Conservation (phyloP, 129 eudicot species). For the Rutidosis leptorrhynchoides region DNA sequence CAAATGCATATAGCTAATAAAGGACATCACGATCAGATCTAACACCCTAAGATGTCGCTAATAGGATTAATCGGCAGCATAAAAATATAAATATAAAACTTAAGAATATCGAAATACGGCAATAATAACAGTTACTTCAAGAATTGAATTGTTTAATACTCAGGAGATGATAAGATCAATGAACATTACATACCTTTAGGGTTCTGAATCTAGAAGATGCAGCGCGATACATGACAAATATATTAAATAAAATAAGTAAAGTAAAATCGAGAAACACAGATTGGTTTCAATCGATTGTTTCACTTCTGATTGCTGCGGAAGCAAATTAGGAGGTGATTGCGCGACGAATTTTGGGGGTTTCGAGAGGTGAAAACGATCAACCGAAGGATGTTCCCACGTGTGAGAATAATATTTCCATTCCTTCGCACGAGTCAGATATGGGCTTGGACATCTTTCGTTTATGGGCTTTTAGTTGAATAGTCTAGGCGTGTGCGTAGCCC, state of each 20-base stretch:
- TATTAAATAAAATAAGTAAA: neutral
- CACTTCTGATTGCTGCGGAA: slow-evolving; percentile 1
- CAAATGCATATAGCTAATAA: neutral
- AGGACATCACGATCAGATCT: slow-evolving; percentile 27
- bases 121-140: neutral
- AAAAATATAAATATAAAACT: neutral
- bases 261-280: neutral
- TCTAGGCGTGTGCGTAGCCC: too few relatives aligned
- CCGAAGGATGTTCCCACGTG: slow-evolving; percentile 23
- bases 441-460: slow-evolving; percentile 17
- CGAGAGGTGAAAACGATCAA: slow-evolving; percentile 13
- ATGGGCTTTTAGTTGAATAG: neutral
- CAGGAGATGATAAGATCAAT: neutral
- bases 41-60: slow-evolving; percentile 5
- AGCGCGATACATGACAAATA: slow-evolving; percentile 63
- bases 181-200: slow-evolving; percentile 54
- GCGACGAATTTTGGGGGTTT: slow-evolving; percentile 23
- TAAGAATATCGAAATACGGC: neutral
- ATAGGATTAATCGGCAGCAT: neutral
- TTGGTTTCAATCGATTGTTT: slow-evolving; percentile 10
- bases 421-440: slow-evolving; percentile 30
- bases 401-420: slow-evolving; percentile 21
- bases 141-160: neutral
- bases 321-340: slow-evolving; percentile 15
- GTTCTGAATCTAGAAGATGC: slow-evolving; percentile 63